phyloP scores from a whole-genome alignment of 352 stramenopile species.

The Phytophthora citrophthora region DNA sequence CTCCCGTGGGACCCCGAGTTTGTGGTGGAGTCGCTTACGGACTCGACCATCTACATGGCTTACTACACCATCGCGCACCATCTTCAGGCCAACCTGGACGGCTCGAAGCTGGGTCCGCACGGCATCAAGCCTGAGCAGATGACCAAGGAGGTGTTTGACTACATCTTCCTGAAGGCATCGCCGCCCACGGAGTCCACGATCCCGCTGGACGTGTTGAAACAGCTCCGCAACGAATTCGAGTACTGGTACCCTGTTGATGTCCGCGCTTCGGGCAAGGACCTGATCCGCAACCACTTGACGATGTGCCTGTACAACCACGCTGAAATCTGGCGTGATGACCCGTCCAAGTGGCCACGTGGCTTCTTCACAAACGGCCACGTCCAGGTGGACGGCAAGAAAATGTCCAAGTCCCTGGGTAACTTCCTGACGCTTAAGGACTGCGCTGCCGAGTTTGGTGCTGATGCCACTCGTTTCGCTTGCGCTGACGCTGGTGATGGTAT shows the following conservation, averaged over 20 bases:
- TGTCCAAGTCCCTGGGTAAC: conserved; percentile 99
- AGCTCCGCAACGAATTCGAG: conserved; percentile 97
- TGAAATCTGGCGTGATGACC: conserved; percentile 98
- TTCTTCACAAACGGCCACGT: conserved; percentile 99
- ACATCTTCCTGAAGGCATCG: conserved; percentile 96
- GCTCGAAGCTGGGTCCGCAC: conserved; percentile 88
- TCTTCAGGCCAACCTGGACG: conserved; percentile 96
- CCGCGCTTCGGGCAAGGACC: conserved; percentile 94
- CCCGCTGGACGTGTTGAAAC: conserved; percentile 88
- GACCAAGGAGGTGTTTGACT: conserved; percentile 98
- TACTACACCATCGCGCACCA: conserved; percentile 99
- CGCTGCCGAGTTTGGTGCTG: conserved; percentile 95
- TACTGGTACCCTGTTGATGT: conserved; percentile 99
- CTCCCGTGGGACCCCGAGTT: conserved; percentile 99
- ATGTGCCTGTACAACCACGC: conserved; percentile 99
- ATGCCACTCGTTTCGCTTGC: conserved; percentile 97
- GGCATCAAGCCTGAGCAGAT: conserved; percentile 86
- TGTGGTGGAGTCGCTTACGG: conserved; percentile 99
- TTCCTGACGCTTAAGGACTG: conserved; percentile 99
- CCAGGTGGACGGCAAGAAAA: conserved; percentile 98
- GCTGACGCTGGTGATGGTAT: conserved; percentile 98
- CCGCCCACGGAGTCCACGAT: conserved; percentile 90
- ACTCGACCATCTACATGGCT: conserved; percentile 99
- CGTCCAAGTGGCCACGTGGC: conserved; percentile 96
- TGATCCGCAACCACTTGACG: conserved; percentile 99